A percentile compares a stretch with the other conserved stretches of the same genome.
These are phyloP conservation scores for Vanrija pseudolonga DNA, from an alignment of 1,284 basidiomycete genomes.

Conservation along the genomic window DNA sequence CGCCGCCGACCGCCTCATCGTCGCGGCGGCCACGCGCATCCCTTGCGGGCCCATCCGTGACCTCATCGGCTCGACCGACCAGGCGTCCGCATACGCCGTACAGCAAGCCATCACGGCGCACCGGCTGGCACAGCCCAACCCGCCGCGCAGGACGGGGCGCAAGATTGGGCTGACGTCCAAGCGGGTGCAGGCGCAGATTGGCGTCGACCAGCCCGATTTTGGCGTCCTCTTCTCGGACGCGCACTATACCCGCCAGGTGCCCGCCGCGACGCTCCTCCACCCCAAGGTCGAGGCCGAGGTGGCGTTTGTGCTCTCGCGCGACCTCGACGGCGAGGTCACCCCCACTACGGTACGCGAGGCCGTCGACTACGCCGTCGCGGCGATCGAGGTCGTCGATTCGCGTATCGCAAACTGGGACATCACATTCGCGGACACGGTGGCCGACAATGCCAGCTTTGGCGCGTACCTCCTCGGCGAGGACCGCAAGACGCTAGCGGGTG, in stretches of 20 bases:
- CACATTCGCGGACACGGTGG: background rate
- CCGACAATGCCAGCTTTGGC: background rate
- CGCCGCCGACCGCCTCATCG: background rate
- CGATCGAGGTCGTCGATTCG: background rate
- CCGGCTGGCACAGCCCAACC: too few relatives aligned
- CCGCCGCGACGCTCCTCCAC: background rate
- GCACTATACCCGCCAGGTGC: background rate
- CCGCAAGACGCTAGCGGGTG: background rate
- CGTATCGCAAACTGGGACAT: conserved; percentile 1
- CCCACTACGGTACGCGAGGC: background rate
- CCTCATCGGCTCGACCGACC: background rate
- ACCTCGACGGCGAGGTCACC: background rate
- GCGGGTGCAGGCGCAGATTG: background rate
- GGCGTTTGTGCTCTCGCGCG: background rate
- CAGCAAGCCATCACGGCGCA: background rate
- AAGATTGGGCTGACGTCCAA: background rate
- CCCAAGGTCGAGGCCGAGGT: conserved; percentile 1
- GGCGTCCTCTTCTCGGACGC: background rate
- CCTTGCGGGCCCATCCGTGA: background rate
- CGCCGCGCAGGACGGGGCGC: background rate
- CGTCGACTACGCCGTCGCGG: background rate
- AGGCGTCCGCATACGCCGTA: background rate
- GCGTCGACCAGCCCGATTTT: background rate
- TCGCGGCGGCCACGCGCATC: background rate
- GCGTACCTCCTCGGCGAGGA: background rate